Evolutionary conservation across 2,329 filamentous ascomycete genomes (phyloP).

Genomic region (Diaporthe australafricana): DNA sequence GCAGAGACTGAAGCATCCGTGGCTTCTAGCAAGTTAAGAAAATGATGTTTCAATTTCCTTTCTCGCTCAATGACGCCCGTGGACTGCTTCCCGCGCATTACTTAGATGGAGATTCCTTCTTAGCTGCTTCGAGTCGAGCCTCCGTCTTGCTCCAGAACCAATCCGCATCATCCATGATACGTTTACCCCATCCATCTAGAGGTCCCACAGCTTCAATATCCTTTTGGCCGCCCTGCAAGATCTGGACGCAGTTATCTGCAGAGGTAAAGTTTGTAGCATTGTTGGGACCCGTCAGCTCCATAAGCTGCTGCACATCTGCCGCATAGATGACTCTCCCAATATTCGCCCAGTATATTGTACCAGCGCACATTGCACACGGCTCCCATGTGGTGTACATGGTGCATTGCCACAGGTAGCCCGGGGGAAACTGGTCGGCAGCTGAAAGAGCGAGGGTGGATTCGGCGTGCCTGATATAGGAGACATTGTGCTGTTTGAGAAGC

Average conservation of each 20-base stretch:
- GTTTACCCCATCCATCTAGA: neutral
- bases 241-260: neutral
- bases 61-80: no score
- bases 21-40: no score
- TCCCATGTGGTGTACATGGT: constrained; percentile 19
- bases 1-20: no score
- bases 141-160: constrained; percentile 9
- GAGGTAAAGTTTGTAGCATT: constrained; percentile 3
- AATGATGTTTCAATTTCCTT: no score
- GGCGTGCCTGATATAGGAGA: constrained; percentile 15
- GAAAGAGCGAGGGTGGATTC: constrained; percentile 12
- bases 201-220: neutral
- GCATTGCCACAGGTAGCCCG: neutral
- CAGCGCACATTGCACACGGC: constrained; percentile 17
- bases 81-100: neutral
- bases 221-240: constrained; percentile 6
- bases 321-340: constrained; percentile 5
- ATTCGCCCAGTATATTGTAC: constrained; percentile 15
- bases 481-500: constrained; percentile 16
- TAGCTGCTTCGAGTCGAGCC: neutral
- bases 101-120: neutral
- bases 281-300: neutral
- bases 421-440: constrained; percentile 5
- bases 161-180: constrained; percentile 3
- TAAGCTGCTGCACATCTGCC: neutral